Evolutionary conservation across 495 filamentous ascomycete genomes (phyloP), one percentile per base, ranked within the genome.

Genomic region (Penicillium lividum): DNA sequence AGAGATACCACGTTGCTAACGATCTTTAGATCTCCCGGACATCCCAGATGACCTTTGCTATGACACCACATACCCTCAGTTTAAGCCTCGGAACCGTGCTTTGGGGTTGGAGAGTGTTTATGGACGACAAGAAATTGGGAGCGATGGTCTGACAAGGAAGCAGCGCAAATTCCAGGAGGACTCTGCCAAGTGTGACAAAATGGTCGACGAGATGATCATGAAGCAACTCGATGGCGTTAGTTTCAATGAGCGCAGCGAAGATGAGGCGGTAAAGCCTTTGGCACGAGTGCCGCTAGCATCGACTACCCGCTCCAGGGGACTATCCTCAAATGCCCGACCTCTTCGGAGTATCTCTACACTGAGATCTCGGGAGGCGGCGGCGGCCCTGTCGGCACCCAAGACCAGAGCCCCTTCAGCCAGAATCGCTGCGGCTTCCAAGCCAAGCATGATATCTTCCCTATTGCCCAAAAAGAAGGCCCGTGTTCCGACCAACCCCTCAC

Each of bases 11-110:
- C 68, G 65, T 25, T 77, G 79, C 59, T 83, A 77, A 59, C 60
- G 38, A 27, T 11, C 63, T 27, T 72, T 72, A 80, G 89, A 88
- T 49, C 78, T 88, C 5, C 88, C 87, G 0, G 93, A 95, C 66
- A 65, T 88, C 54, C 89, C 89, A 22, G 90, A 96, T 52, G 86
- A 92, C 51, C 83, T 91, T 52, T 84, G 84, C 13, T 83, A 87
- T 46, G 82, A 73, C 66, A 71, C 84, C 1, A 75, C 67, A 0
- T 79, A 77, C 62, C 76, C 77, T 8, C 75, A 80, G 62, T 83
- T 86, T 58, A 68, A 71, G 66, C 82, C 79, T 15, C 69, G 81
- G 57, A 94, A 93, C 60, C 73, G 91, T 25, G 89, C 89, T 47
- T 77, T 82, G 43, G 90, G 89, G 6, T 83, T 77, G 56, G 76